Conservation (phyloP, 2,329 filamentous ascomycete species). For the Pseudopithomyces chartarum region DNA sequence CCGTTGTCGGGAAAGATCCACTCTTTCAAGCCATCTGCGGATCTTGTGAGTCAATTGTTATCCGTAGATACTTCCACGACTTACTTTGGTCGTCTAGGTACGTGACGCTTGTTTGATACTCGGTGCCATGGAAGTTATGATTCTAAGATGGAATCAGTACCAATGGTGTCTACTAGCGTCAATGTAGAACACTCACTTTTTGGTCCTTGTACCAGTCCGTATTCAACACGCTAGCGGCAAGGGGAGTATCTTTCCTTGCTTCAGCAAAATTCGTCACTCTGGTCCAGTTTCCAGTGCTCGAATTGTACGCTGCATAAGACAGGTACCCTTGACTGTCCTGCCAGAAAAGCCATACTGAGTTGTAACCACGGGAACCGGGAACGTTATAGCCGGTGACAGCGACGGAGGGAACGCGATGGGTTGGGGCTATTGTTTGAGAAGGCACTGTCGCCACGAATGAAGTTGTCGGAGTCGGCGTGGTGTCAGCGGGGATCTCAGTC, state of each 20-base stretch:
- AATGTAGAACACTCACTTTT: constrained; percentile 6
- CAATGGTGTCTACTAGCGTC: neutral
- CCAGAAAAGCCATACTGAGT: constrained; percentile 17
- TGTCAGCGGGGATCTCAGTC: constrained; percentile 17
- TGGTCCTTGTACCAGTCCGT: constrained; percentile 16
- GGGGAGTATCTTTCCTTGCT: constrained; percentile 13
- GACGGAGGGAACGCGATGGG: constrained; percentile 12
- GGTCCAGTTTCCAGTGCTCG: constrained; percentile 23
- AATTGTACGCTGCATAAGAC: constrained; percentile 18
- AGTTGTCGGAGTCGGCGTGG: constrained; percentile 15
- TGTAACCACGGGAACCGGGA: constrained; percentile 12
- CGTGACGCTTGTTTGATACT: constrained; percentile 18
- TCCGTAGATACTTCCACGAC: neutral
- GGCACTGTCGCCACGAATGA: neutral
- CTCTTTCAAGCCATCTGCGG: constrained; percentile 19
- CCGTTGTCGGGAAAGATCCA: constrained; percentile 22
- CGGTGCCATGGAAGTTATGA: constrained; percentile 12
- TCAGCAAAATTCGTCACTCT: constrained; percentile 17
- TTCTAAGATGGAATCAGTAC: constrained; percentile 9
- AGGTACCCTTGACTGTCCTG: constrained; percentile 18
- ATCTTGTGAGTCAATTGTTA: neutral
- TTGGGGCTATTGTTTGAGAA: neutral
- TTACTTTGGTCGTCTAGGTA: constrained; percentile 19
- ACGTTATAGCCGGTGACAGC: constrained; percentile 17
- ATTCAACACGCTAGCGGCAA: constrained; percentile 15